These are phyloP conservation scores for Vitis hybrid DNA, from an alignment of 177 flowering plant species.

Conservation along the genomic window DNA sequence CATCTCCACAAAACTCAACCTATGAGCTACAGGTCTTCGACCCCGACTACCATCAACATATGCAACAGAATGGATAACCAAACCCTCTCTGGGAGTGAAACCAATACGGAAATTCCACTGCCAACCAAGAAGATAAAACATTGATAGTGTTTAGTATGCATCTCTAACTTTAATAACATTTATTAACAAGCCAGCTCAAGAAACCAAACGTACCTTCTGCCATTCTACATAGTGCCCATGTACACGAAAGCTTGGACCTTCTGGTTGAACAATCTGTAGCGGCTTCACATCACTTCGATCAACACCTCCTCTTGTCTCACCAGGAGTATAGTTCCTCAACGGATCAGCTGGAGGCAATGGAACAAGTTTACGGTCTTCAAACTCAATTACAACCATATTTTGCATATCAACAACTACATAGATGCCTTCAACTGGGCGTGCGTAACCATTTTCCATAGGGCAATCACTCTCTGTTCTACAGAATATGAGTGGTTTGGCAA, in stretches of 20 bases:
- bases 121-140: constrained; percentile 17
- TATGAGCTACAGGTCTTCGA: constrained; percentile 66
- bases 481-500: constrained; percentile 95
- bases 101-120: constrained; percentile 98
- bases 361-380: constrained; percentile 90
- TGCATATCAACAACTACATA: constrained; percentile 90
- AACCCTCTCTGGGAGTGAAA: constrained; percentile 91
- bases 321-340: constrained; percentile 82
- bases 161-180: background rate
- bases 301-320: constrained; percentile 91
- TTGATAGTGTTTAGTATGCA: background rate
- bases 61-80: constrained; percentile 87
- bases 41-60: constrained; percentile 86
- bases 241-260: constrained; percentile 96
- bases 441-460: constrained; percentile 99
- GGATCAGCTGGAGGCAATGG: constrained; percentile 97
- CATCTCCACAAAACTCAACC: constrained; percentile 98
- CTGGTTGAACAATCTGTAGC: constrained; percentile 82
- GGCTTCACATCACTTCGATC: constrained; percentile 96
- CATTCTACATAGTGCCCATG: constrained; percentile 78
- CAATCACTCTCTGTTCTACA: constrained; percentile 98
- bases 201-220: constrained; percentile 69
- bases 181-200: background rate
- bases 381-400: constrained; percentile 86
- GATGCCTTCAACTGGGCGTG: constrained; percentile 97